A percentile compares a stretch with the other conserved stretches of the same genome.
Evolutionary conservation across 306 rosid genomes (phyloP).

Genomic region (Sicyos edulis): DNA sequence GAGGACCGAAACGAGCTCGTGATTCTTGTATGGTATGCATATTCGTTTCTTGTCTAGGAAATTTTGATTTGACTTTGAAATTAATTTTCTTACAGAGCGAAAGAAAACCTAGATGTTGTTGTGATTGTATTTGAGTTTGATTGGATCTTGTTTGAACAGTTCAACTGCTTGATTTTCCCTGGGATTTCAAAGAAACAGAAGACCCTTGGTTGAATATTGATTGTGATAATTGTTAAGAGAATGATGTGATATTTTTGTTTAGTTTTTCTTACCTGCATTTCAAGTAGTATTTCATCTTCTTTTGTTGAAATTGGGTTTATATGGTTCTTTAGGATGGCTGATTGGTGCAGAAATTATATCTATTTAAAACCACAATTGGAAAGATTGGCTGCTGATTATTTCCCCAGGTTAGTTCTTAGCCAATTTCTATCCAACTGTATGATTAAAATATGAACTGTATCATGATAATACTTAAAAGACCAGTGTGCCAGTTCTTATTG

Average conservation of each 20-base stretch:
- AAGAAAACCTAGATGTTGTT: background rate
- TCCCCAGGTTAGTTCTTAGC: conserved; percentile 45
- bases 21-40: conserved; percentile 41
- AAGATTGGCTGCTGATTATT: conserved; percentile 66
- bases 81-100: background rate
- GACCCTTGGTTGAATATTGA: background rate
- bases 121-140: background rate
- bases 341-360: conserved; percentile 90
- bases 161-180: background rate
- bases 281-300: conserved; percentile 9
- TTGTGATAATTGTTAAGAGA: background rate
- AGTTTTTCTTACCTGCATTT: background rate
- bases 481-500: conserved; percentile 17
- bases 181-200: background rate
- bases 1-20: conserved; percentile 32
- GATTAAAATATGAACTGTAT: background rate
- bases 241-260: conserved; percentile 7
- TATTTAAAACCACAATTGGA: conserved; percentile 80
- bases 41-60: background rate
- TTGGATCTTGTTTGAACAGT: background rate
- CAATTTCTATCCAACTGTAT: background rate
- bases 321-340: conserved; percentile 66
- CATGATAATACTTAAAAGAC: background rate
- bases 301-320: conserved; percentile 21
- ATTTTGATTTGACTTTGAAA: background rate